Evolutionary conservation across 2,329 filamentous ascomycete species (phyloP).

Genomic region (Cercospora zeina): DNA sequence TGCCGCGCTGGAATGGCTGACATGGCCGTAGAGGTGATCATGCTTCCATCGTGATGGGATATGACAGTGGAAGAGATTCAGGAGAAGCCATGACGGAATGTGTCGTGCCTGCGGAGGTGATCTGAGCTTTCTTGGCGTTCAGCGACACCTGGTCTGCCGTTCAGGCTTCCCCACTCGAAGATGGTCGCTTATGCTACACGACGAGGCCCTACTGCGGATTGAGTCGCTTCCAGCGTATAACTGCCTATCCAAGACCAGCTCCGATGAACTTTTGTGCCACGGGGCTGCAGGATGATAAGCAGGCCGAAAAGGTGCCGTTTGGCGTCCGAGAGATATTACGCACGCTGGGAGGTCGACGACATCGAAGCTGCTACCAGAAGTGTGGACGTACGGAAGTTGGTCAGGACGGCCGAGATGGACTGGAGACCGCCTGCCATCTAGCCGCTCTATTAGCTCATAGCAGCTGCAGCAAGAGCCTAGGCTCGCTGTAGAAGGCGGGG

Average conservation of each 20-base stretch:
- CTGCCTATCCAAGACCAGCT: conserved; percentile 9
- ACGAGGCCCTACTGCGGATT: background rate
- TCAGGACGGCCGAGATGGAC: conserved; percentile 4
- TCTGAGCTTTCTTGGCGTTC: conserved; percentile 1
- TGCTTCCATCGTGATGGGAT: background rate
- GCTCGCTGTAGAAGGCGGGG: background rate
- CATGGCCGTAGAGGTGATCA: background rate
- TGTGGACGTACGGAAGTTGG: conserved; percentile 7
- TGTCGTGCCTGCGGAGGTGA: background rate
- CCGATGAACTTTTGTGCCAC: background rate
- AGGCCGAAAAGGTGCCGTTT: conserved; percentile 8
- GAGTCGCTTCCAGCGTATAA: background rate
- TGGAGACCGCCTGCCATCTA: background rate
- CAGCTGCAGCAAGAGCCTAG: background rate
- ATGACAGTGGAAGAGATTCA: background rate
- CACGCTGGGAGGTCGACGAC: background rate
- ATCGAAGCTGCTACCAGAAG: background rate
- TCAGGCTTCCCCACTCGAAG: background rate
- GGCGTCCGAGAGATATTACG: background rate
- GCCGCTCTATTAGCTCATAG: conserved; percentile 8
- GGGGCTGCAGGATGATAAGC: conserved; percentile 4
- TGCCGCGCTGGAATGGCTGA: background rate
- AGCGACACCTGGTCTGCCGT: background rate
- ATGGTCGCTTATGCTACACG: background rate
- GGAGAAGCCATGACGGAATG: background rate